These are phyloP conservation scores for Plectosphaerella cucumerina DNA, from an alignment of 2,329 filamentous ascomycete genomes.

Conservation along the genomic window DNA sequence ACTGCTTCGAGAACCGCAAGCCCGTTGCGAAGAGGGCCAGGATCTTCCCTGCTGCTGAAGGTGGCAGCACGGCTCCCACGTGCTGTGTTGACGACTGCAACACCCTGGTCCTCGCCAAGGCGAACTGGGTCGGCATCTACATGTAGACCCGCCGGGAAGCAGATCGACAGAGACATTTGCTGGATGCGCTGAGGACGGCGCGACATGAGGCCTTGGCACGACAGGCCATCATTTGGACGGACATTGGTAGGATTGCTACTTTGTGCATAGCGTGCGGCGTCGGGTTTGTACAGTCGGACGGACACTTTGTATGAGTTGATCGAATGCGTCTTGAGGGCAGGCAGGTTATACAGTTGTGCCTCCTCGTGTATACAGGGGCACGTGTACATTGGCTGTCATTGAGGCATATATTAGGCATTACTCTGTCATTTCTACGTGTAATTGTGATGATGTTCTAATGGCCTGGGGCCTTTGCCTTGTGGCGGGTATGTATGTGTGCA, in stretches of 20 bases:
- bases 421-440: no score
- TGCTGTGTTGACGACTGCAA: conserved; percentile 57
- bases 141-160: conserved; percentile 24
- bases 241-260: conserved; percentile 8
- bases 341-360: no score
- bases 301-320: background rate
- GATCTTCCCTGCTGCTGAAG: conserved; percentile 8
- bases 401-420: no score
- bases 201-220: no score
- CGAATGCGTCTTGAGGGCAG: no score
- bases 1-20: conserved; percentile 55
- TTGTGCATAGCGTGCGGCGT: background rate
- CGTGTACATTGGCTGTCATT: no score
- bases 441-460: no score
- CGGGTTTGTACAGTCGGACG: conserved; percentile 1
- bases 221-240: background rate
- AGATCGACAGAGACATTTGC: no score
- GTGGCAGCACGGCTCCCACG: conserved; percentile 26
- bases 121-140: conserved; percentile 60
- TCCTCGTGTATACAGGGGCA: no score
- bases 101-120: conserved; percentile 48
- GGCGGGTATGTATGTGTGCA: no score
- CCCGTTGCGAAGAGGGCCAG: conserved; percentile 26
- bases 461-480: no score
- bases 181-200: no score